phyloP scores from a whole-genome alignment of 2,329 filamentous ascomycete genomes.

The Diaporthe ilicicola region DNA sequence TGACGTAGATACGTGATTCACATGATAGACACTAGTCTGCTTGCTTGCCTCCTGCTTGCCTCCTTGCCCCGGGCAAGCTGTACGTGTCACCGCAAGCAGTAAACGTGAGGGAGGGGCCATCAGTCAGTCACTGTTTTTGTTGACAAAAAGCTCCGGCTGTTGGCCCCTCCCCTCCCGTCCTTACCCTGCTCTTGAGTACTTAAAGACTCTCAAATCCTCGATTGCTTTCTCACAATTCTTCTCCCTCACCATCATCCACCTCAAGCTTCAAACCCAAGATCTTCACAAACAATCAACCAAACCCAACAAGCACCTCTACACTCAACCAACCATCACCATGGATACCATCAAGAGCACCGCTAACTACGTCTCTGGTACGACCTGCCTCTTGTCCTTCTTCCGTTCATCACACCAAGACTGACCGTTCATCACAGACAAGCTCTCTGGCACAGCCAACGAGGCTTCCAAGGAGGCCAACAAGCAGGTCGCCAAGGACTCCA shows the following conservation, averaged over 20 bases:
- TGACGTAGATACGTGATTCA: conserved; percentile 27
- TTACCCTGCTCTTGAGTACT: conserved; percentile 8
- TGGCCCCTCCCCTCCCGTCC: neutral
- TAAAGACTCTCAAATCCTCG: conserved; percentile 20
- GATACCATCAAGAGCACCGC: conserved; percentile 58
- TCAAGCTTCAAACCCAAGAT: conserved; percentile 29
- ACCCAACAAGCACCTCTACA: conserved; percentile 30
- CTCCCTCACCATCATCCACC: conserved; percentile 32
- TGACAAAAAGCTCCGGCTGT: conserved; percentile 6
- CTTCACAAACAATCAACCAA: conserved; percentile 32
- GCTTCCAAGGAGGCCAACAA: conserved; percentile 70
- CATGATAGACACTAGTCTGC: conserved; percentile 23
- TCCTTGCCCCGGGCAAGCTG: neutral
- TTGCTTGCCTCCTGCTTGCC: neutral
- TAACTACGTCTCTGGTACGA: conserved; percentile 67
- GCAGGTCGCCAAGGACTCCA: conserved; percentile 63
- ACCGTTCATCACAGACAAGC: conserved; percentile 32
- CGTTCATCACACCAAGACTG: neutral
- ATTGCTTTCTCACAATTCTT: neutral
- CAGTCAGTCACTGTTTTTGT: neutral
- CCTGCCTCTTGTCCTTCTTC: conserved; percentile 49
- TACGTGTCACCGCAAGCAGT: neutral
- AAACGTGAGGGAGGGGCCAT: neutral
- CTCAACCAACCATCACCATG: conserved; percentile 44
- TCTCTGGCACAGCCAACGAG: conserved; percentile 44